Conservation (phyloP, 768 basidiomycete genomes). For the Pleurotus platypus region DNA sequence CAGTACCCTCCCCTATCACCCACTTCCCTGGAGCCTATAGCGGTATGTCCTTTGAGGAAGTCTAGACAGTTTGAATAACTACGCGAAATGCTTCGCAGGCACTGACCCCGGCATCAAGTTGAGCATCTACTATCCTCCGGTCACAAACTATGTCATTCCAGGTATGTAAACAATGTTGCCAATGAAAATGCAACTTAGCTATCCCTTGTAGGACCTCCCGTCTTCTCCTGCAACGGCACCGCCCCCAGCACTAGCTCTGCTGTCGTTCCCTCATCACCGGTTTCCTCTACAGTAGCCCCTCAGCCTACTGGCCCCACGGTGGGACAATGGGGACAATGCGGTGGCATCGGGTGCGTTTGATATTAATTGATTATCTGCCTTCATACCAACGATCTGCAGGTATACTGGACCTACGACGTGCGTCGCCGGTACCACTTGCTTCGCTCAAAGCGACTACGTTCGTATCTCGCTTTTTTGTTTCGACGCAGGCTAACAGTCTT, state of each 20-base stretch:
- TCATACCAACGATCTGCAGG: not conserved
- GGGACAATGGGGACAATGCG: constrained; percentile 40
- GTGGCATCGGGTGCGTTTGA: constrained; percentile 37
- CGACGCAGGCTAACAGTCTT: not conserved
- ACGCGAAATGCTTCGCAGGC: too few species aligned
- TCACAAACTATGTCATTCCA: constrained; percentile 4
- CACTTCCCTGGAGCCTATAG: constrained; percentile 1
- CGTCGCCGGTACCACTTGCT: constrained; percentile 30
- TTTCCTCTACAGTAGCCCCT: not conserved
- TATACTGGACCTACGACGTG: constrained; percentile 36
- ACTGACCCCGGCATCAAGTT: constrained; percentile 5
- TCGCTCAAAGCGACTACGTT: constrained; percentile 26
- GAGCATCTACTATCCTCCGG: not conserved
- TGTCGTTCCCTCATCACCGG: not conserved
- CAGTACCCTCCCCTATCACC: not conserved
- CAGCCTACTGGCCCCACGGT: not conserved
- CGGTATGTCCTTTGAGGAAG: not conserved
- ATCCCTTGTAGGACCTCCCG: not conserved
- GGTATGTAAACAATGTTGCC: not conserved
- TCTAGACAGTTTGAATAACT: too few species aligned
- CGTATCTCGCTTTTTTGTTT: not conserved
- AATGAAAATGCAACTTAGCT: not conserved
- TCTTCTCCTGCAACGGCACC: not conserved
- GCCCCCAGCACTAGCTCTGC: not conserved
- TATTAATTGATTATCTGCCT: not conserved